Conservation (phyloP, 208 protist genomes). For the Tritrichomonas musculus region DNA sequence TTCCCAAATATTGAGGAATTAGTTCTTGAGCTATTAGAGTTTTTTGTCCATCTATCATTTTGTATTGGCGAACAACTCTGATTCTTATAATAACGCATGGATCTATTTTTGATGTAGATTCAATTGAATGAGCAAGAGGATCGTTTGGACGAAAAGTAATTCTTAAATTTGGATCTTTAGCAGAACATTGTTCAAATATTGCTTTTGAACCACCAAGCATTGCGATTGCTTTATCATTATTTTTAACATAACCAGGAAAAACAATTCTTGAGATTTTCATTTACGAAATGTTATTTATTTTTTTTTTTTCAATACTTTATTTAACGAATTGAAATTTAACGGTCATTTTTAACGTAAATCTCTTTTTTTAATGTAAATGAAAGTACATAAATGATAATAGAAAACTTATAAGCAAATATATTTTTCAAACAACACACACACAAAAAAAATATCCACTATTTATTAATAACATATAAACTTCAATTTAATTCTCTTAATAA, state of each 20-base stretch:
- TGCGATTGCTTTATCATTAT: neutral
- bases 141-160: slow-evolving; percentile 18
- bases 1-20: neutral
- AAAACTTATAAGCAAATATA: too few species aligned
- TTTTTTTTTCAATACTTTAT: too few species aligned
- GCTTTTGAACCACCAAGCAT: neutral
- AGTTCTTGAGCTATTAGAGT: neutral
- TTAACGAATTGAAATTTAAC: too few species aligned
- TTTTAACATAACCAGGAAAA: slow-evolving; percentile 22
- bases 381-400: too few species aligned
- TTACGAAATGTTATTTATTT: too few species aligned
- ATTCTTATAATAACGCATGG: neutral
- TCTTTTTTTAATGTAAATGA: too few species aligned
- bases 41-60: neutral
- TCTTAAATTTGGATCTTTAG: neutral
- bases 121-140: neutral
- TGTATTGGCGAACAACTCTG: neutral
- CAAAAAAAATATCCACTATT: too few species aligned
- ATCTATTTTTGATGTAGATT: neutral
- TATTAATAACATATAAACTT: too few species aligned
- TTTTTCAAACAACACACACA: too few species aligned
- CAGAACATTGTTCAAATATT: neutral
- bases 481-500: too few species aligned
- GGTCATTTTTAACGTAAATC: too few species aligned
- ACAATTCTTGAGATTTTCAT: neutral